phyloP scores from a whole-genome alignment of 139 green algal genomes.

The Marvania coccoides region DNA sequence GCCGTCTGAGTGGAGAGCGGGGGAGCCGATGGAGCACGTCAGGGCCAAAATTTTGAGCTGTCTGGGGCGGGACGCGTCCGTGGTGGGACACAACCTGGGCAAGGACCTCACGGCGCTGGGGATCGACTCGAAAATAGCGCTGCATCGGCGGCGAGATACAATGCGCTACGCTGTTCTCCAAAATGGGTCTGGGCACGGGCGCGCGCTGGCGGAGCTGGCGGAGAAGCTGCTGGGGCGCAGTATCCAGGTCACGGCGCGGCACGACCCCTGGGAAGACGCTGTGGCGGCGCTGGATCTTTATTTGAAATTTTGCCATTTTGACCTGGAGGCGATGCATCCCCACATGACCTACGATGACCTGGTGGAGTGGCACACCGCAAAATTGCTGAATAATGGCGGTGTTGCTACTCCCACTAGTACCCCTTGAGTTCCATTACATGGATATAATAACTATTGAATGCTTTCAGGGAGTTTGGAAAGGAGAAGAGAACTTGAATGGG shows the following conservation, averaged over 20 bases:
- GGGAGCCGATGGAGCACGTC: slow-evolving; percentile 1
- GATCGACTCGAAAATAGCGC: not conserved
- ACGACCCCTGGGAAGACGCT: slow-evolving; percentile 24
- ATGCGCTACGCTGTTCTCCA: slow-evolving; percentile 20
- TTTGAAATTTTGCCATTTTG: slow-evolving; percentile 17
- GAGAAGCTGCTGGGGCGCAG: slow-evolving; percentile 7
- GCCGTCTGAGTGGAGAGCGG: not conserved
- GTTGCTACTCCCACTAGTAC: too few relatives aligned
- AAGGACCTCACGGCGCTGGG: slow-evolving; percentile 26
- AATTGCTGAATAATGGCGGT: slow-evolving; percentile 13
- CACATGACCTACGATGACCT: slow-evolving; percentile 30
- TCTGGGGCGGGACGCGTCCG: not conserved
- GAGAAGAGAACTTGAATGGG: too few relatives aligned
- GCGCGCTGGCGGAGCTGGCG: slow-evolving; percentile 5
- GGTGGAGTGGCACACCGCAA: slow-evolving; percentile 15
- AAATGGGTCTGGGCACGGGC: slow-evolving; percentile 4
- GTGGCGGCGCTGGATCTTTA: slow-evolving; percentile 29
- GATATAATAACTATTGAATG: too few relatives aligned
- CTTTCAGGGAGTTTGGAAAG: too few relatives aligned
- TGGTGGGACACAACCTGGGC: slow-evolving; percentile 30
- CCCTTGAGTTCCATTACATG: too few relatives aligned
- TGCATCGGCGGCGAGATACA: not conserved
- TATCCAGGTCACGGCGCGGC: slow-evolving; percentile 14
- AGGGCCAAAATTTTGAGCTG: not conserved
- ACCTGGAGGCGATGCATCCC: not conserved